Evolutionary conservation across 2,329 filamentous ascomycete species (phyloP), one percentile per base, ranked within the genome.

Genomic region (Phialophora chinensis): DNA sequence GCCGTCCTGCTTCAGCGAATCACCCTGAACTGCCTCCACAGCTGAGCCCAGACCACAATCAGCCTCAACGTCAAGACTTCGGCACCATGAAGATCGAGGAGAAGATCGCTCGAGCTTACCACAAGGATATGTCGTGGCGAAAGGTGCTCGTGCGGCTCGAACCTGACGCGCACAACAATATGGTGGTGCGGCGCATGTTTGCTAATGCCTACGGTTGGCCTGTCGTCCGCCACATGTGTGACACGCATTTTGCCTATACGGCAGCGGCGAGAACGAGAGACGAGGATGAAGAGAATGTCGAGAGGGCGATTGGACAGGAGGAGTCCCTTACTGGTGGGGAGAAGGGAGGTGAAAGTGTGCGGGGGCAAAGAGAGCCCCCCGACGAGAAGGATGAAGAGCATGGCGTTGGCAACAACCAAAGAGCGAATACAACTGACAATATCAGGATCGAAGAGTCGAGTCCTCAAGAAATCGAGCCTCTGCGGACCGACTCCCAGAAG

Each of bases 151-250:
- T 99, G 14, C 91, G 95, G 62, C 84, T 99, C 2, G 94, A 99
- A 76, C 95, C 95, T 0, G 95, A 99, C 78, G 95, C 95, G 0
- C 95, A 99, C 81, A 99, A 99, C 79, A 99, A 99, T 78, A 96
- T 99, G 72, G 90, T 98, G 67, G 95, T 99, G 27, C 90, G 95
- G 17, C 90, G 95, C 63, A 96, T 93, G 89, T 99, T 99, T 77
- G 90, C 93, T 64, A 99, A 99, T 75, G 95, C 95, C 0, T 96
- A 96, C 73, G 95, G 95, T 1, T 99, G 95, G 95, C 95, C 95
- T 0, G 95, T 99, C 0, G 83, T 98, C 58, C 93, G 97, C 79
- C 95, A 99, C 79, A 81, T 98, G 23, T 94, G 95, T 60, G 93
- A 98, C 74, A 93, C 92, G 0, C 95, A 99, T 79, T 99, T 99